Evolutionary conservation across 768 basidiomycete genomes (phyloP).

Genomic region (Rickenella mellea): DNA sequence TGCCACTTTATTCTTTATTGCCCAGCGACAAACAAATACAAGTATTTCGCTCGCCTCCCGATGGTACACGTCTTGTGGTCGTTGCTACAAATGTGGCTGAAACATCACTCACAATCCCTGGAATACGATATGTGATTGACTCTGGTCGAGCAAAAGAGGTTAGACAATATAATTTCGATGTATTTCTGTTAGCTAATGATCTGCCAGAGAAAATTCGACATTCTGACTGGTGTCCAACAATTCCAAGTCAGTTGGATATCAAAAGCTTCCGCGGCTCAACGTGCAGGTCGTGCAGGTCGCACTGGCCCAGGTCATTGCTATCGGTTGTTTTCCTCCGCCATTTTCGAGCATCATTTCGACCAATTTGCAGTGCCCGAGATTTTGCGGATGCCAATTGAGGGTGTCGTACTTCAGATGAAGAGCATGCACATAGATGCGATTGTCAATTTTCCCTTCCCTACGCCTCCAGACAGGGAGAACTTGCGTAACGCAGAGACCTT

Average conservation of each 20-base stretch:
- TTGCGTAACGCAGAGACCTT: constrained; percentile 76
- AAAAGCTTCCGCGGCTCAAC: constrained; percentile 89
- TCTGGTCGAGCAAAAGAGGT: constrained; percentile 94
- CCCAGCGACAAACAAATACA: constrained; percentile 92
- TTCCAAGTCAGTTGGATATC: constrained; percentile 92
- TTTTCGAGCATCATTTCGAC: constrained; percentile 90
- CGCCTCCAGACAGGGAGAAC: constrained; percentile 74
- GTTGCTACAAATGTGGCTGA: constrained; percentile 96
- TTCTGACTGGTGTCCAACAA: constrained; percentile 73
- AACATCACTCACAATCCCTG: constrained; percentile 94
- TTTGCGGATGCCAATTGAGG: constrained; percentile 91
- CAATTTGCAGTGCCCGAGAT: constrained; percentile 87
- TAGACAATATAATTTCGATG: constrained; percentile 5
- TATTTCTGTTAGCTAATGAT: constrained; percentile 3
- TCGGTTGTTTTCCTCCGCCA: constrained; percentile 88
- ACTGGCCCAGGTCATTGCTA: constrained; percentile 99
- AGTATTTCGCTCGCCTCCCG: constrained; percentile 81
- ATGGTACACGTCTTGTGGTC: constrained; percentile 77
- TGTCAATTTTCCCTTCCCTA: constrained; percentile 96
- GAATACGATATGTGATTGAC: constrained; percentile 96
- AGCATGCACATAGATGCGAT: constrained; percentile 97
- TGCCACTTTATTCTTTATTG: constrained; percentile 89
- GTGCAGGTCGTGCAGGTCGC: constrained; percentile 93
- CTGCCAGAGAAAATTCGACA: constrained; percentile 72
- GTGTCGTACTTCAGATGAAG: constrained; percentile 97